Base-by-base conservation (phyloP, 208 protist species). In the Phytomonas sp. region DNA sequence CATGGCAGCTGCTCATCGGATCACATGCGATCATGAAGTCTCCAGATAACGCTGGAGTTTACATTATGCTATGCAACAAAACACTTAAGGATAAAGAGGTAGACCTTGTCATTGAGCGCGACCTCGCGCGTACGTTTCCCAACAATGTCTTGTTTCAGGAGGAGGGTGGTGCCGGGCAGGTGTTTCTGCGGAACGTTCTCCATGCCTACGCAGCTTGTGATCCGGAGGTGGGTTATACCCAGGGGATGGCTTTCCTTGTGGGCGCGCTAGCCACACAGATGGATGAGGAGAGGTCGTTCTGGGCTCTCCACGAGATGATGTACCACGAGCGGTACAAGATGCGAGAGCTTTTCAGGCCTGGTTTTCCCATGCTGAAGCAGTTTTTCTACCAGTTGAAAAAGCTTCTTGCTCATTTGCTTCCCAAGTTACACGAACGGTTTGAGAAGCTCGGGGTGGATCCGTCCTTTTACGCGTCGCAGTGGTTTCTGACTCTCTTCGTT, bases 201-300 rank as follows among this genome's bases (percentile, higher is more conserved):
- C 84, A 92, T 75, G 92, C 94, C 26, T 98, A 97, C 78, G 95
- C 93, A 4, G 80, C 75, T 30, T 78, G 80, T 30, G 90, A 98
- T 72, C 93, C 92, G 6, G 87, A 96, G 77, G 91, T 98, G 68
- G 95, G 92, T 65, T 98, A 98, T 79, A 92, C 93, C 70, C 95
- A 98, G 75, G 95, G 95, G 26, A 98, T 98, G 95, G 90, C 77
- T 29, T 98, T 98, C 68, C 75, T 98, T 62, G 91, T 95, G 59
- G 91, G 80, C 5, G 84, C 87, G 2, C 78, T 96, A 28, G 92
- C 92, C 0, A 95, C 89, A 60, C 89, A 97, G 67, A 91, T 97
- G 86, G 81, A 71, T 17, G 90, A 97, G 74, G 92, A 97, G 73
- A 89, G 97, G 74, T 87, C 85, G 62, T 98, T 98, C 77, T 98